A percentile compares a stretch with the other conserved stretches of the same genome.
These are phyloP conservation scores for Aspergillus terreus DNA, from an alignment of 2,329 filamentous ascomycete species.

Conservation along the genomic window DNA sequence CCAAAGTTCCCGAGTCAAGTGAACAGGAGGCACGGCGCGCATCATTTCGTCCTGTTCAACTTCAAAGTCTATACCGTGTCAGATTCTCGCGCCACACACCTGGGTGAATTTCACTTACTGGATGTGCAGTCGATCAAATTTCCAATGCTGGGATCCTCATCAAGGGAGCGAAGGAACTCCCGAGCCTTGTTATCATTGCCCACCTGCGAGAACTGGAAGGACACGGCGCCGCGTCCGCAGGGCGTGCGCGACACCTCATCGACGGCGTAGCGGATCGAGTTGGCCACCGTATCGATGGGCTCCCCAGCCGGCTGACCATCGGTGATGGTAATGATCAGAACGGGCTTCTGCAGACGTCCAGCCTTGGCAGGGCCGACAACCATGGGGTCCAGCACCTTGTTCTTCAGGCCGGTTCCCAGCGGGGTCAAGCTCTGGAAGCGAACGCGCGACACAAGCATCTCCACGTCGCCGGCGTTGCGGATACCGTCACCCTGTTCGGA, in stretches of 20 bases:
- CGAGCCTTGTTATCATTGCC: slow-evolving; percentile 63
- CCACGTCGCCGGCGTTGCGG: slow-evolving; percentile 55
- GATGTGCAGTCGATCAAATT: slow-evolving; percentile 64
- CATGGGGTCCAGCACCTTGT: slow-evolving; percentile 62
- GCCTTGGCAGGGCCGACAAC: slow-evolving; percentile 52
- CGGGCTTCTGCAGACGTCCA: slow-evolving; percentile 57
- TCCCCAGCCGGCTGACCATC: slow-evolving; percentile 65
- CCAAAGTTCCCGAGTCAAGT: slow-evolving; percentile 64
- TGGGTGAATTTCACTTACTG: slow-evolving; percentile 46
- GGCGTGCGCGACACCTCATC: slow-evolving; percentile 49
- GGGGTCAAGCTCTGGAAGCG: slow-evolving; percentile 65
- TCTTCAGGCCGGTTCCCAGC: slow-evolving; percentile 59
- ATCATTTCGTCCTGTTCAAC: slow-evolving; percentile 66
- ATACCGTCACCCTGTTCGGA: slow-evolving; percentile 53
- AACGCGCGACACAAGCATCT: slow-evolving; percentile 55
- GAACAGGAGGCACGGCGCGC: slow-evolving; percentile 57
- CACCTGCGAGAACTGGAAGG: slow-evolving; percentile 67
- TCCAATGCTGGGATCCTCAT: slow-evolving; percentile 60
- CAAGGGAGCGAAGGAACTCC: slow-evolving; percentile 62
- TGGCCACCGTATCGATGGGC: slow-evolving; percentile 52
- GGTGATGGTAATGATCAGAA: slow-evolving; percentile 63
- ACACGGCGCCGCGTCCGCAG: slow-evolving; percentile 57
- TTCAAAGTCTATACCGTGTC: slow-evolving; percentile 54
- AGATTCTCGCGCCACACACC: neutral
- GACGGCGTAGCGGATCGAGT: slow-evolving; percentile 55